Evolutionary conservation across 2,329 filamentous ascomycete species (phyloP).

Genomic region (Penicillium sp.): DNA sequence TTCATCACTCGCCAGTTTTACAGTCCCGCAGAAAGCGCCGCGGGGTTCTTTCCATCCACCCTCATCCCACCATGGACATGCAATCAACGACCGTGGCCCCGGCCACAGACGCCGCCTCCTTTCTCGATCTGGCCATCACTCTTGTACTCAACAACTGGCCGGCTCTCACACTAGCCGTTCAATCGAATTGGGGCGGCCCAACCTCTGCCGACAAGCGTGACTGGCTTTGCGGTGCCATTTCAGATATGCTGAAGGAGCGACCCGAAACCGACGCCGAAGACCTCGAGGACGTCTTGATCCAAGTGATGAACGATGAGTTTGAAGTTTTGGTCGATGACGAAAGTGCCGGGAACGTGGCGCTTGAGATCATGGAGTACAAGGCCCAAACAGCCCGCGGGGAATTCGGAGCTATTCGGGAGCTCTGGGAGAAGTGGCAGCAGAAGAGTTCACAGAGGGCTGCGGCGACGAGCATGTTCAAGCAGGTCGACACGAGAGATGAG

Average conservation of each 20-base stretch:
- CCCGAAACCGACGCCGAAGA: slow-evolving; percentile 67
- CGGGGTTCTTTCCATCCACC: slow-evolving; percentile 10
- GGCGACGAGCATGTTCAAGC: slow-evolving; percentile 28
- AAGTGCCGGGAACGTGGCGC: slow-evolving; percentile 67
- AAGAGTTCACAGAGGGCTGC: slow-evolving; percentile 36
- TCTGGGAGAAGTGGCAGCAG: slow-evolving; percentile 47
- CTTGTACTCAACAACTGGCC: slow-evolving; percentile 83
- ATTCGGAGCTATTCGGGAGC: slow-evolving; percentile 57
- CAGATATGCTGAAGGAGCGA: slow-evolving; percentile 63
- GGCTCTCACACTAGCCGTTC: slow-evolving; percentile 77
- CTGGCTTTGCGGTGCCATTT: slow-evolving; percentile 87
- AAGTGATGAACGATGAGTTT: slow-evolving; percentile 94
- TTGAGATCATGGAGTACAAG: slow-evolving; percentile 63
- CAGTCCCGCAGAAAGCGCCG: slow-evolving; percentile 1
- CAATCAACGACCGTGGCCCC: slow-evolving; percentile 12
- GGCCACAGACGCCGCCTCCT: slow-evolving; percentile 52
- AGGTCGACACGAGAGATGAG: slow-evolving; percentile 41
- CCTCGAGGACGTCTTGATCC: slow-evolving; percentile 75
- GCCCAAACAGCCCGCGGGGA: slow-evolving; percentile 59
- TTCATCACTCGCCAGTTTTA: no score
- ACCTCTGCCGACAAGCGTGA: slow-evolving; percentile 82
- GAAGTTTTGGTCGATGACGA: slow-evolving; percentile 90
- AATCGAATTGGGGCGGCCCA: slow-evolving; percentile 81
- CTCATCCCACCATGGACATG: slow-evolving; percentile 16
- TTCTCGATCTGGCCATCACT: slow-evolving; percentile 82